Base-by-base conservation (phyloP, 202 grass and related monocot species). In the Alloteropsis angusta region DNA sequence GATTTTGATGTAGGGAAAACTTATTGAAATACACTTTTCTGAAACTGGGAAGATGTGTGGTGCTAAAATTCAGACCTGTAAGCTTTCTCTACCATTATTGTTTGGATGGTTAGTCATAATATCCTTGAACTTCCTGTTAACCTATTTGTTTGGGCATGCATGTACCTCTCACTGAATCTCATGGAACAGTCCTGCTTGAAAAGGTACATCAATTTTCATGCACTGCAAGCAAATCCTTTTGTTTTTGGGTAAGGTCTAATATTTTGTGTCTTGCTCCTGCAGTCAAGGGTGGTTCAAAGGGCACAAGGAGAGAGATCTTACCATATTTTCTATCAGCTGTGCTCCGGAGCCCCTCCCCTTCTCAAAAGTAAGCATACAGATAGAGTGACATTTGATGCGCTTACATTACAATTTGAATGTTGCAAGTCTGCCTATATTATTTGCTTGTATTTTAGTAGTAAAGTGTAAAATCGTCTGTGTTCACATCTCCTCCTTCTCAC, bases 301-400 rank as follows among this genome's bases (percentile, higher is more conserved):
- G 90, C 90, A 67, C 25, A 78, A 59, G 90, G 90, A 45, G 96
- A 99, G 75, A 88, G 96, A 70, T 99, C 96, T 71, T 99, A 93
- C 58, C 96, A 99, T 77, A 84, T 99, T 82, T 99, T 99, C 86
- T 99, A 99, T 85, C 92, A 99, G 80, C 88, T 99, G 60, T 96
- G 96, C 82, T 84, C 87, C 77, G 96, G 92, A 72, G 90, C 90
- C 89, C 65, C 90, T 55, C 78, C 59, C 48, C 65, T 88, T 76
- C 71, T 96, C 21, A 99, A 74, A 89, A 93, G 95, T 98, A 85
- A 77, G 28, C 72, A 35, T 60, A 75, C 68, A 17, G 7, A 35
- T 60, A 75, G 63, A 17, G 7, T 64, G 57, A 70, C 52, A 1
- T 35, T 46, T 76, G n/a, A 72, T 26, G 19, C 58, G 39, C 23